Evolutionary conservation across 352 stramenopile species (phyloP), one percentile per base, ranked within the genome.

Genomic region (Pythium rhizo-oryzae): DNA sequence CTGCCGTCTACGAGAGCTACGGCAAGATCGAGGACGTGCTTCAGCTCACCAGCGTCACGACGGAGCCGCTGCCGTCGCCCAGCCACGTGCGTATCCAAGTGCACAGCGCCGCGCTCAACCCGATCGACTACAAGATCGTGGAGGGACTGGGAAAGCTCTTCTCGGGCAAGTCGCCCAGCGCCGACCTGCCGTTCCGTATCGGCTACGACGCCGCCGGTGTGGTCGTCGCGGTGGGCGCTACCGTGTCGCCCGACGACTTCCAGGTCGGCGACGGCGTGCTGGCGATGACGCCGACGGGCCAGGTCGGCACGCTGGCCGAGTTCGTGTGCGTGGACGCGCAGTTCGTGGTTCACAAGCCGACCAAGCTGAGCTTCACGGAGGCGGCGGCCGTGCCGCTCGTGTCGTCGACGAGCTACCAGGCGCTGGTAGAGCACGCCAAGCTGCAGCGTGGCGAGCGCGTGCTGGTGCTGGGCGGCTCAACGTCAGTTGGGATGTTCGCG

Each of bases 401-500:
- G 4, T 71, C 46, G 3, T 65, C 77, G 4, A 88, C 80, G 0
- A 80, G 74, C 46, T 80, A 79, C 62, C 78, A 83, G 35, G 71
- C 59, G 8, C 56, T 84, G 2, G 25, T 25, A 2, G 37, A 80
- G 39, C 64, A 84, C 56, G 60, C 59, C 9, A 71, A 81, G 52
- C 58, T 85, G 0, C 61, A 80, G 59, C 59, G 69, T 23, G 73
- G 65, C 11, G 55, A 84, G 49, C 71, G 55, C 30, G 67, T 86
- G 59, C 63, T 86, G 5, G 75, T 88, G 35, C 66, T 84, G 16
- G 80, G 78, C 2, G 80, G 74, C 15, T 78, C 69, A 28, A 75
- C 72, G 25, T 70, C 69, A 33, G 72, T 70, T n/a, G 80, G 80
- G 4, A 73, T 76, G 25, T 76, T 81, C 50, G 80, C 70, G 3